A percentile compares a stretch with the other conserved stretches of the same genome.
phyloP scores from a whole-genome alignment of 352 stramenopile species.

The Globisporangium megalacanthum region DNA sequence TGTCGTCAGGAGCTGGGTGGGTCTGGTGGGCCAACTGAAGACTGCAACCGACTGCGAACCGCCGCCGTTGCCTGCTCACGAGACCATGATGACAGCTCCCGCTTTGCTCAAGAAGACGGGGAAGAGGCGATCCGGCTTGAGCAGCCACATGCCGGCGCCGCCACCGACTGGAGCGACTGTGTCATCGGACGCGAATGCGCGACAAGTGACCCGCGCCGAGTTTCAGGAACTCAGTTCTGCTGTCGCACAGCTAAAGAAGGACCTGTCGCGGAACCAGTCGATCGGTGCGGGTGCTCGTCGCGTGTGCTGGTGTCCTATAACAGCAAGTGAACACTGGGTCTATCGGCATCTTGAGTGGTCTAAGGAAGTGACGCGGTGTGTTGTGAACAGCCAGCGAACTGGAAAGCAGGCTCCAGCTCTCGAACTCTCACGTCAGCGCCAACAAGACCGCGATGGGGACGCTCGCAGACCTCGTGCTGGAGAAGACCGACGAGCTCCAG shows the following conservation, averaged over 20 bases:
- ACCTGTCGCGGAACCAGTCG: conserved; percentile 29
- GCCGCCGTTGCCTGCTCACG: too few relatives aligned
- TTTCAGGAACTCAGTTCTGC: conserved; percentile 49
- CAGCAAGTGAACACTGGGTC: too few relatives aligned
- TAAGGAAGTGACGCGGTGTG: not conserved
- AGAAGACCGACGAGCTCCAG: conserved; percentile 41
- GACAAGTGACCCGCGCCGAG: conserved; percentile 44
- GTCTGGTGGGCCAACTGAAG: too few relatives aligned
- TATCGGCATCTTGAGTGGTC: too few relatives aligned
- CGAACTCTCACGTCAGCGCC: conserved; percentile 29
- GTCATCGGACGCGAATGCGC: conserved; percentile 30
- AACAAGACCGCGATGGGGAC: conserved; percentile 44
- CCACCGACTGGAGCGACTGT: conserved; percentile 10
- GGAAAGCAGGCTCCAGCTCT: conserved; percentile 42
- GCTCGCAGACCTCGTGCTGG: conserved; percentile 37
- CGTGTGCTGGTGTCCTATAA: too few relatives aligned
- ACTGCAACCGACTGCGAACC: too few relatives aligned
- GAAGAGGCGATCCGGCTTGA: conserved; percentile 9
- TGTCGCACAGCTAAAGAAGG: conserved; percentile 44
- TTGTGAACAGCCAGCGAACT: conserved; percentile 27
- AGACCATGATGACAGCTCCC: not conserved
- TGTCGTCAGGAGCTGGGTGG: too few relatives aligned
- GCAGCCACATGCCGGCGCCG: not conserved
- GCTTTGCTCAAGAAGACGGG: not conserved
- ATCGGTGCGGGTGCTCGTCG: conserved; percentile 18